Conservation (phyloP, 1,284 basidiomycete genomes). For the Fomitopsis schrenkii region DNA sequence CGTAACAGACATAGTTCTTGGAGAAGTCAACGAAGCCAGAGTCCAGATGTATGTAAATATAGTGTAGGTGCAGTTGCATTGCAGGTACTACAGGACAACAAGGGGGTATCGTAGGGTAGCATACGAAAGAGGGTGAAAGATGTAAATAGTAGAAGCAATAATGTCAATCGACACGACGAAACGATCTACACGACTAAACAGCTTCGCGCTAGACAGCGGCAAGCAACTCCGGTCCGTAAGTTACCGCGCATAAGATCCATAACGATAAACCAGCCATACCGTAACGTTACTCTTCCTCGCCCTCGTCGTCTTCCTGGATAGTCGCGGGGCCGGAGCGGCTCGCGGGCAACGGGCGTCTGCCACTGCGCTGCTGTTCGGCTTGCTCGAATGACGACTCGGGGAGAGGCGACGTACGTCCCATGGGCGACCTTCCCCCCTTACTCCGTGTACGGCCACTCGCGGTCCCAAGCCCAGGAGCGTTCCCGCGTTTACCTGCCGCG, state of each 20-base stretch:
- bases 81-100: neutral
- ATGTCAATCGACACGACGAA: neutral
- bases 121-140: neutral
- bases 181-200: neutral
- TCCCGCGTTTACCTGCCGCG: slow-evolving; percentile 8
- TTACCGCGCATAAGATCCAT: neutral
- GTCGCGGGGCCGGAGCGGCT: slow-evolving; percentile 57
- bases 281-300: slow-evolving; percentile 50
- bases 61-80: neutral
- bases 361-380: slow-evolving; percentile 39
- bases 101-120: no score
- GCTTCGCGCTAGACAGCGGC: neutral
- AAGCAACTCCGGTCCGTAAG: neutral
- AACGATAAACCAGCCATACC: neutral
- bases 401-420: slow-evolving; percentile 52
- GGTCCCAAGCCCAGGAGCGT: slow-evolving; percentile 22
- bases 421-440: slow-evolving; percentile 55
- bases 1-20: no score
- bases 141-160: neutral
- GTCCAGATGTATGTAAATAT: neutral
- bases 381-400: slow-evolving; percentile 49
- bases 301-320: slow-evolving; percentile 76
- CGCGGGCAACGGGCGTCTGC: slow-evolving; percentile 59
- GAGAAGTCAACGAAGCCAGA: neutral
- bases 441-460: slow-evolving; percentile 20